Evolutionary conservation across 2,329 filamentous ascomycete species (phyloP).

Genomic region (Apiospora sp.): DNA sequence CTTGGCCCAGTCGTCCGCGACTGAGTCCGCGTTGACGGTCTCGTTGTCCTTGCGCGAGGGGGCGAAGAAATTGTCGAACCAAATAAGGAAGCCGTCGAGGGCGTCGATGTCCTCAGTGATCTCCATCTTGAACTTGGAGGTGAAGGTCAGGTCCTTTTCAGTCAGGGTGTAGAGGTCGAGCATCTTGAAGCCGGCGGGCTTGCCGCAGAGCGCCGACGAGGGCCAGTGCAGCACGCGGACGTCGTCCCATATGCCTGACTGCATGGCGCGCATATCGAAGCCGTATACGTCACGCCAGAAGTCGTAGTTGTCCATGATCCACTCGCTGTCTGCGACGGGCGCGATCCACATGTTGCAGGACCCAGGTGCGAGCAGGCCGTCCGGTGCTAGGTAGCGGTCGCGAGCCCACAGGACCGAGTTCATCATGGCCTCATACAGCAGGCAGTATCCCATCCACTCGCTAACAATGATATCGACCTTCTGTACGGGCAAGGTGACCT

Average conservation of each 20-base stretch:
- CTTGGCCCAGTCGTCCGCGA: conserved; percentile 69
- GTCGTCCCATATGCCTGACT: conserved; percentile 81
- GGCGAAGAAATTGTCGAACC: conserved; percentile 95
- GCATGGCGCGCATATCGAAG: conserved; percentile 94
- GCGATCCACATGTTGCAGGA: conserved; percentile 85
- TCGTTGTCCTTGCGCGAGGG: conserved; percentile 59
- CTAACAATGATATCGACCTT: conserved; percentile 94
- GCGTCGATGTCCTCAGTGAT: conserved; percentile 69
- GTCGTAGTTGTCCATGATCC: conserved; percentile 76
- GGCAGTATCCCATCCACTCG: conserved; percentile 97
- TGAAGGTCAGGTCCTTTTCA: conserved; percentile 78
- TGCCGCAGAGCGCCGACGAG: conserved; percentile 64
- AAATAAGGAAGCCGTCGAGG: conserved; percentile 88
- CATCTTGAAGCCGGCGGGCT: conserved; percentile 72
- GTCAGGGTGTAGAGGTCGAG: conserved; percentile 79
- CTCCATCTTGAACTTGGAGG: conserved; percentile 69
- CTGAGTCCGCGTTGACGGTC: conserved; percentile 55
- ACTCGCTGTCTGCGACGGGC: conserved; percentile 79
- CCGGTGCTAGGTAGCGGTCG: conserved; percentile 82
- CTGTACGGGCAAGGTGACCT: conserved; percentile 78
- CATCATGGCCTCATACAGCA: conserved; percentile 95
- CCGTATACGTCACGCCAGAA: conserved; percentile 96
- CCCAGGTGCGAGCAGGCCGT: conserved; percentile 85
- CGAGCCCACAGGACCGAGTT: conserved; percentile 89
- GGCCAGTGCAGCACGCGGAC: conserved; percentile 79